These are phyloP conservation scores for Monilinia fructigena DNA, from an alignment of 2,329 filamentous ascomycete genomes.

Conservation along the genomic window DNA sequence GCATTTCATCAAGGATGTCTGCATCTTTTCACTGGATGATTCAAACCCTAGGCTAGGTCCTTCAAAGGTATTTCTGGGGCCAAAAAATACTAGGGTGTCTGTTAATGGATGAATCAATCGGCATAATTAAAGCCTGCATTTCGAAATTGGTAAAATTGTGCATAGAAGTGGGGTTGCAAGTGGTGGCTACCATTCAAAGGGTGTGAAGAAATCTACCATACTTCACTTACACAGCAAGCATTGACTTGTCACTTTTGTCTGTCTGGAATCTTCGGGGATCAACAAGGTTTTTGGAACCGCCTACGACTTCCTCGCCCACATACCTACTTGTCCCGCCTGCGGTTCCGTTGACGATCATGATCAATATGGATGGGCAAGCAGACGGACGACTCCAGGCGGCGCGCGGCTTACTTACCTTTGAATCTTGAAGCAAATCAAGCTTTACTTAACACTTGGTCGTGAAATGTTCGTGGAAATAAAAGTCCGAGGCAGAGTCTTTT, in stretches of 20 bases:
- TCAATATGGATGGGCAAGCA: neutral
- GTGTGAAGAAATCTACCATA: conserved; percentile 16
- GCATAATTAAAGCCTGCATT: neutral
- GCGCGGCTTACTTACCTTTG: neutral
- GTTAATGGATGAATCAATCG: conserved; percentile 13
- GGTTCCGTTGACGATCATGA: neutral
- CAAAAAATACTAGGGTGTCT: neutral
- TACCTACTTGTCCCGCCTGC: conserved; percentile 4
- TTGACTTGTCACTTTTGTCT: neutral
- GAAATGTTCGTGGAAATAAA: conserved; percentile 10
- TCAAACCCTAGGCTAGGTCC: conserved; percentile 5
- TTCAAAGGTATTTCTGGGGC: conserved; percentile 4
- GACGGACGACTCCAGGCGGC: neutral
- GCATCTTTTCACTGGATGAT: conserved; percentile 1
- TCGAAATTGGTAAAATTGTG: conserved; percentile 15
- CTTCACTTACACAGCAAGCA: conserved; percentile 16
- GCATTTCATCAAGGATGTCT: conserved; percentile 14
- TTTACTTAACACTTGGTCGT: conserved; percentile 4
- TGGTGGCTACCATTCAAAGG: conserved; percentile 18
- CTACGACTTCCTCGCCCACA: conserved; percentile 6
- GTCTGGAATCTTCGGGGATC: neutral
- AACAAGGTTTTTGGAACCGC: conserved; percentile 1
- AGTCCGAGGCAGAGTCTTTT: conserved; percentile 8
- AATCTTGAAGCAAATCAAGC: conserved; percentile 11
- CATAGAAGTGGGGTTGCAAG: conserved; percentile 16